Base-by-base conservation (phyloP, 768 basidiomycete species). In the Tylopilus felleus region DNA sequence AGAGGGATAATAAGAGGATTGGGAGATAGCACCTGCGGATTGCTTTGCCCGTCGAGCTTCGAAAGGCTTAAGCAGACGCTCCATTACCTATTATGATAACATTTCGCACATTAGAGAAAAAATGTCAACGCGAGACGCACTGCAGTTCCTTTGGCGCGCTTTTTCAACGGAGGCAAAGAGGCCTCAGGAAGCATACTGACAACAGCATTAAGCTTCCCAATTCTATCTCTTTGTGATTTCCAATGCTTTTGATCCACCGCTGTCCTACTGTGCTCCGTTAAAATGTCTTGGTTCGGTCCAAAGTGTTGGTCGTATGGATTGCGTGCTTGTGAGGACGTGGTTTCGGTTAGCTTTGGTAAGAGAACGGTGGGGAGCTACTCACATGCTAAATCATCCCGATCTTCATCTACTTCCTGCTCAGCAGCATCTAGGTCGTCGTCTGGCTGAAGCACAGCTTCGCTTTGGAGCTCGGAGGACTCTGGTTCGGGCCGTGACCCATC, bases 251-350 rank as follows among this genome's bases (percentile, higher is more conserved):
- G 68, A 47, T 88, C 84, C 1, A 80, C 84, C 5, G 80, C 71
- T 12, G 71, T 63, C 51, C 84, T 77, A 16, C 76, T 77, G 28
- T 65, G 62, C 35, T 78, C 80, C 0, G 82, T 75, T 21, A 89
- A 67, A 22, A 74, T 63, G n/a, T 70, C 52, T 4, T 90, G 80
- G 5, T 75, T 73, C 14, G 77, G 62, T 10, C 90, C 90, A 66
- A 91, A 94, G 64, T 94, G 92, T 10, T 67, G 71, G 61, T 92
- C 88, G 63, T 92, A 90, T 47, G 75, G 68, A 61, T 85, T 78
- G 49, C 60, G 56, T 40, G 47, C 60, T 59, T 60, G 58, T 41
- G 23, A 17, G 40, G 27, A 28, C 14, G 27, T 1, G 10, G 19
- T 51, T 51, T 19, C 14, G 8, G 55, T 66, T 22, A 38, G 38